Percentiles rank a stretch among this genome's conserved stretches.
phyloP scores from a whole-genome alignment of 2,329 filamentous ascomycete species.

The Xylaria arbuscula region DNA sequence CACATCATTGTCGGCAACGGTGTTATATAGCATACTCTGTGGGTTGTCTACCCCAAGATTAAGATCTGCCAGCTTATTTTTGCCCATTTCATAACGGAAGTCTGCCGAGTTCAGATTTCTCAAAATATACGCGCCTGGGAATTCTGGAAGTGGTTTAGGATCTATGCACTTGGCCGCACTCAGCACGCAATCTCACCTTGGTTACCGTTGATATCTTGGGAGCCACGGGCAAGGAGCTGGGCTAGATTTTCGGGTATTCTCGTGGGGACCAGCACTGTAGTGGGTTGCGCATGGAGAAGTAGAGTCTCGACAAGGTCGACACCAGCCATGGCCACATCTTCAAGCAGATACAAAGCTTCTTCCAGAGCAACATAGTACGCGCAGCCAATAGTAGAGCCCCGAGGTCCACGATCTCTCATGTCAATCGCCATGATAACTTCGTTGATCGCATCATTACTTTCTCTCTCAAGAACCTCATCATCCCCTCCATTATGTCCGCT shows the following conservation, averaged over 20 bases:
- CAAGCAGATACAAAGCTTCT: constrained; percentile 77
- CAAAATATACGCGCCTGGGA: constrained; percentile 61
- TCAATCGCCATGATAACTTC: constrained; percentile 86
- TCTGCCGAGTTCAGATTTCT: constrained; percentile 77
- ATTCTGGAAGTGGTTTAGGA: constrained; percentile 40
- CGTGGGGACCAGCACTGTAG: constrained; percentile 63
- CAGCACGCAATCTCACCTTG: constrained; percentile 38
- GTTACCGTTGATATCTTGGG: constrained; percentile 50
- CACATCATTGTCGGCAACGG: constrained; percentile 59
- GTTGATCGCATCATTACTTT: constrained; percentile 57
- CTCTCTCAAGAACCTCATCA: constrained; percentile 36
- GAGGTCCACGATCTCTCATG: constrained; percentile 67
- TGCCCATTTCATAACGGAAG: constrained; percentile 75
- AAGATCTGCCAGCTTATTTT: constrained; percentile 71
- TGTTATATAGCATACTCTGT: constrained; percentile 71
- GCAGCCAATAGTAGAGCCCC: constrained; percentile 74
- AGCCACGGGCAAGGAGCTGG: constrained; percentile 50
- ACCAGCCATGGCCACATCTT: constrained; percentile 78
- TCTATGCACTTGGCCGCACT: neutral
- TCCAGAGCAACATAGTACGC: constrained; percentile 81
- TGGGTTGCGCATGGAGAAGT: constrained; percentile 65
- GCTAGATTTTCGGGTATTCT: constrained; percentile 58
- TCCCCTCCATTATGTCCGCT: constrained; percentile 37
- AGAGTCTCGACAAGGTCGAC: constrained; percentile 74
- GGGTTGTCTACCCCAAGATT: constrained; percentile 60